Evolutionary conservation across 768 basidiomycete species (phyloP), one percentile per base, ranked within the genome.

Genomic region (Podaxis rugospora): DNA sequence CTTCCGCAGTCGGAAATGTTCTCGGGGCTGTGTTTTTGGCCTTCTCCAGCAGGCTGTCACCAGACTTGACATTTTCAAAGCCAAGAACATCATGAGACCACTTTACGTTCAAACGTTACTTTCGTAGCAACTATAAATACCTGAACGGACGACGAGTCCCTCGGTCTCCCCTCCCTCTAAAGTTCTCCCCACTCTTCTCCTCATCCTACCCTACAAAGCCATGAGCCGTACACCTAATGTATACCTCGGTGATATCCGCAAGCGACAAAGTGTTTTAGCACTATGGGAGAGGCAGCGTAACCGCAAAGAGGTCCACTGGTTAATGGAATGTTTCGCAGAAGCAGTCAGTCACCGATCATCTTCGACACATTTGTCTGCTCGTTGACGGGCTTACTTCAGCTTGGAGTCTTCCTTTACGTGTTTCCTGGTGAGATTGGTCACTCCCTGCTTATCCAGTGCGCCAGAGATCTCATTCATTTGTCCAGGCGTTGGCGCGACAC

Each of bases 401-500:
- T 84, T 39, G 87, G 86, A 11, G 84, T 83, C 14, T 87, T 86
- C 69, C 71, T 89, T 62, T 88, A 85, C 66, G 78, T 79, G 25
- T 84, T 81, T 60, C 74, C 74, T n/a, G 83, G 83, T 77, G 40
- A 62, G 76, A 55, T n/a, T 9, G 11, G 1, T 42, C n/a, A 42
- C 4, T 23, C 21, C 10, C 18, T 23, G 1, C 42, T 21, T 23
- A 14, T n/a, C 46, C 7, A 13, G 40, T 18, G 4, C 40, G 16
- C 14, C 13, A 0, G 40, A 42, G n/a, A 11, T 40, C 51, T 56
- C 40, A 57, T 49, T 0, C 5, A 16, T 27, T 49, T 13, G 9
- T 28, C 47, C 66, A 80, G 86, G 85, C 55, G 71, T 85, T 27
- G 86, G 87, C 32, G 77, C 87, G 0, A 78, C 80, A 5, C 80